A percentile compares a stretch with the other conserved stretches of the same genome.
phyloP scores from a whole-genome alignment of 148 eudicot genomes.

The Rhododendron williamsianum region DNA sequence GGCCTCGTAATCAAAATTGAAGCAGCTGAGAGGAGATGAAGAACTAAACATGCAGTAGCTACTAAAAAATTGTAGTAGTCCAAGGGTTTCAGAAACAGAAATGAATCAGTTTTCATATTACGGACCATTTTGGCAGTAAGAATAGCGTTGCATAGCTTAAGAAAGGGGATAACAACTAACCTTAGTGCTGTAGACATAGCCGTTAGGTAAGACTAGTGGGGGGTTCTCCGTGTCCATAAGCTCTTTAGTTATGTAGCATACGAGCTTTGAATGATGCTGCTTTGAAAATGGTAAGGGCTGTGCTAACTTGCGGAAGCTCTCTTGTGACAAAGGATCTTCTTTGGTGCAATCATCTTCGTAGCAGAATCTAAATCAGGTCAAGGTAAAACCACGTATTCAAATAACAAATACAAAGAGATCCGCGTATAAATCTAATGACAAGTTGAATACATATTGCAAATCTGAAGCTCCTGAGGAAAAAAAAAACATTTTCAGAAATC shows the following conservation, averaged over 20 bases:
- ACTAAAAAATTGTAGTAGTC: background rate
- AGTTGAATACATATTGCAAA: background rate
- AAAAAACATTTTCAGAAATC: background rate
- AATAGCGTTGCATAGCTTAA: background rate
- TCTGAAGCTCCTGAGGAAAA: background rate
- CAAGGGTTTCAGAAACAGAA: background rate
- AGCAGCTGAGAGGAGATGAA: background rate
- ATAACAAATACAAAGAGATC: background rate
- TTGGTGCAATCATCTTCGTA: slow-evolving; percentile 88
- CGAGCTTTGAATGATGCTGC: slow-evolving; percentile 99
- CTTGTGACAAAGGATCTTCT: slow-evolving; percentile 94
- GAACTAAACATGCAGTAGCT: background rate
- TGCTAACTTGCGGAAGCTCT: slow-evolving; percentile 89
- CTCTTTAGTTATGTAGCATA: slow-evolving; percentile 94
- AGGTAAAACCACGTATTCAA: slow-evolving; percentile 27
- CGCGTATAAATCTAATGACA: background rate
- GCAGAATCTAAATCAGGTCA: slow-evolving; percentile 68
- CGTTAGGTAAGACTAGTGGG: slow-evolving; percentile 93
- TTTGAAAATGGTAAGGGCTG: slow-evolving; percentile 80
- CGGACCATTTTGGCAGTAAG: background rate
- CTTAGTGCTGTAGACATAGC: slow-evolving; percentile 94
- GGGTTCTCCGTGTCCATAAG: slow-evolving; percentile 99
- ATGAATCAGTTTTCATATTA: background rate
- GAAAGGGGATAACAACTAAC: slow-evolving; percentile 21
- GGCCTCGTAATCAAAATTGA: background rate